phyloP scores from a whole-genome alignment of 371 early-diverging fungal genomes.

The Lichtheimia corymbifera region DNA sequence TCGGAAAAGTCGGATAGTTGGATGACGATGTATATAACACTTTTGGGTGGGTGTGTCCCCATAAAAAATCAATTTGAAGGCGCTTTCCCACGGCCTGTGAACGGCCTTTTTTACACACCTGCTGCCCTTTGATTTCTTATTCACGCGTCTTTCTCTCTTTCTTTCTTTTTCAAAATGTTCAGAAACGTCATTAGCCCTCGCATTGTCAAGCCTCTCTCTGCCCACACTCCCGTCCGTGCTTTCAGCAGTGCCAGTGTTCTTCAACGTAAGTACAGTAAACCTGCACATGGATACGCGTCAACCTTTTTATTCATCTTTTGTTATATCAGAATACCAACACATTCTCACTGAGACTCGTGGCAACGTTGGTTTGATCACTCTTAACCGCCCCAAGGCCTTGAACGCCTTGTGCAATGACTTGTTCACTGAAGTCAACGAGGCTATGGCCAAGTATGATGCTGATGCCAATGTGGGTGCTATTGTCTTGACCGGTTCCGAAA shows the following conservation, averaged over 20 bases:
- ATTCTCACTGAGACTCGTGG: conserved; percentile 81
- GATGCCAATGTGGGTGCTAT: conserved; percentile 86
- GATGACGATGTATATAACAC: no score
- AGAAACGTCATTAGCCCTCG: conserved; percentile 39
- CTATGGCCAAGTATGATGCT: conserved; percentile 77
- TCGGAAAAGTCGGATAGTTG: no score
- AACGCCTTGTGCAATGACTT: conserved; percentile 95
- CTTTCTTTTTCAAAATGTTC: conserved; percentile 32
- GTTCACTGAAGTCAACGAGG: conserved; percentile 90
- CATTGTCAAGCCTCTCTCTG: conserved; percentile 41
- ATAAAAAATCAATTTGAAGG: no score
- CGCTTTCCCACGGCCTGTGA: no score
- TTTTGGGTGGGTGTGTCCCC: no score
- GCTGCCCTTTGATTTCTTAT: not conserved
- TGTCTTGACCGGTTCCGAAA: conserved; percentile 94
- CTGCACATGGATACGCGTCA: not conserved
- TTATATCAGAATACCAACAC: conserved; percentile 52
- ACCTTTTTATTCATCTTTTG: conserved; percentile 17
- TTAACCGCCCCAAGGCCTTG: conserved; percentile 94
- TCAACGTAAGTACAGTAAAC: conserved; percentile 30
- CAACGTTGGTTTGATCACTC: conserved; percentile 86
- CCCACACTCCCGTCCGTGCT: conserved; percentile 30
- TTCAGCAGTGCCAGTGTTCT: conserved; percentile 38
- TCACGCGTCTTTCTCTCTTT: conserved; percentile 4
- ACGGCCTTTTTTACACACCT: conserved; percentile 2